A percentile compares a stretch with the other conserved stretches of the same genome.
Conservation (phyloP, 2,329 filamentous ascomycete genomes). For the Aspergillus brasiliensis region DNA sequence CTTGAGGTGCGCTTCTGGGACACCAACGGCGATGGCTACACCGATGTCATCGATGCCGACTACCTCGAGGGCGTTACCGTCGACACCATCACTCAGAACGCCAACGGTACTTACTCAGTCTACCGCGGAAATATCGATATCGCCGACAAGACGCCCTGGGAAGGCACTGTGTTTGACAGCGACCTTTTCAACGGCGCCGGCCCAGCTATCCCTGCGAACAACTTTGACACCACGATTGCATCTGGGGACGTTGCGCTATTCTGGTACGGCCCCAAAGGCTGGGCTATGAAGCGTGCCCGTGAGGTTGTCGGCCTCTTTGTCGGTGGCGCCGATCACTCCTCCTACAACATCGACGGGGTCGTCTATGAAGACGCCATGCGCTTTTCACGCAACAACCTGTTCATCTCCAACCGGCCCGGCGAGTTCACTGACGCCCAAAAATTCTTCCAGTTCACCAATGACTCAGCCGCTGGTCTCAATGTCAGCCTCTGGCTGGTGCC, state of each 20-base stretch:
- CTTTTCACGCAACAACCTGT: conserved; percentile 1
- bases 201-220: not conserved
- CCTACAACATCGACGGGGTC: not conserved
- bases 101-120: not conserved
- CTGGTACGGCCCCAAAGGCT: conserved; percentile 2
- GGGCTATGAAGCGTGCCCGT: not conserved
- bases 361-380: not conserved
- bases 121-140: conserved; percentile 1
- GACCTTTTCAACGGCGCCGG: not conserved
- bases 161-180: not conserved
- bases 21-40: conserved; percentile 2
- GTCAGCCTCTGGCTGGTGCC: conserved; percentile 1
- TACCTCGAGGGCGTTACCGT: not conserved
- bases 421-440: conserved; percentile 3
- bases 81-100: conserved; percentile 1
- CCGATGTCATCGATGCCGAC: conserved; percentile 4
- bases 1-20: conserved; percentile 4
- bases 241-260: conserved; percentile 1
- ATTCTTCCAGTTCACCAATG: conserved; percentile 2
- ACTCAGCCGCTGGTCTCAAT: conserved; percentile 1
- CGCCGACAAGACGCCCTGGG: conserved; percentile 1
- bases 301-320: not conserved
- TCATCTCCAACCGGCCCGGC: conserved; percentile 1
- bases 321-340: not conserved
- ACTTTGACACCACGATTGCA: not conserved